phyloP scores from a whole-genome alignment of 1,284 basidiomycete genomes.

The Pseudozyma thailandica region DNA sequence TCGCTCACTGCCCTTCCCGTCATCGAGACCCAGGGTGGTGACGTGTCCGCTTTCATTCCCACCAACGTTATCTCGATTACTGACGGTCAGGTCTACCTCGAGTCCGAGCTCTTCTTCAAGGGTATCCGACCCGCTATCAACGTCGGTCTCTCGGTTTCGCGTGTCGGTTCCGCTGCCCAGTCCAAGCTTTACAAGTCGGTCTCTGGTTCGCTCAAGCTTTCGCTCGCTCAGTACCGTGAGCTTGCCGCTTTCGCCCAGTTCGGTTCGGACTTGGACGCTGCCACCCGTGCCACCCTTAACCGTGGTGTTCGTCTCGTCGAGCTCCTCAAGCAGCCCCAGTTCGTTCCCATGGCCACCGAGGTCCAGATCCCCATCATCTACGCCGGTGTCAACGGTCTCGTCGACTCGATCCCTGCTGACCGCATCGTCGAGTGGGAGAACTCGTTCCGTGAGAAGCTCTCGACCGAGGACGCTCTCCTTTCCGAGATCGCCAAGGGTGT shows the following conservation, averaged over 20 bases:
- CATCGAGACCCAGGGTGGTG: constrained; percentile 99
- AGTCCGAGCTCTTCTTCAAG: constrained; percentile 87
- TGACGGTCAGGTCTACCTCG: constrained; percentile 68
- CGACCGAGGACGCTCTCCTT: constrained; percentile 66
- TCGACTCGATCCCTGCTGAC: constrained; percentile 88
- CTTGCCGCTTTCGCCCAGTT: constrained; percentile 99
- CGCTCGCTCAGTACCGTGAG: constrained; percentile 99
- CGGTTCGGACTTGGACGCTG: constrained; percentile 99
- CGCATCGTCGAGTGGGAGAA: constrained; percentile 94
- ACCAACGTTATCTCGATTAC: constrained; percentile 68
- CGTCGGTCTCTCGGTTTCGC: constrained; percentile 99
- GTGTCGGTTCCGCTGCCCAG: constrained; percentile 99
- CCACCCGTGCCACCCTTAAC: constrained; percentile 83
- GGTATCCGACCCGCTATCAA: constrained; percentile 99
- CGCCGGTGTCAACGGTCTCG: constrained; percentile 85
- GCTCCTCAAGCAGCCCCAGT: constrained; percentile 98
- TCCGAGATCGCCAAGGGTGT: constrained; percentile 80
- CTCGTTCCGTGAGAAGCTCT: constrained; percentile 81
- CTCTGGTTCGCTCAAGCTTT: constrained; percentile 98
- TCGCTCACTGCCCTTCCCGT: constrained; percentile 98
- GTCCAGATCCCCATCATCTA: constrained; percentile 98
- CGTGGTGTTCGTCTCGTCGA: constrained; percentile 98
- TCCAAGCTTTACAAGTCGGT: constrained; percentile 91
- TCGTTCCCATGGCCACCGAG: constrained; percentile 79
- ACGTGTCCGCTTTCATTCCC: constrained; percentile 83